Conservation (phyloP, 1,139 yeast genomes). For the Scheffersomyces lignicola region DNA sequence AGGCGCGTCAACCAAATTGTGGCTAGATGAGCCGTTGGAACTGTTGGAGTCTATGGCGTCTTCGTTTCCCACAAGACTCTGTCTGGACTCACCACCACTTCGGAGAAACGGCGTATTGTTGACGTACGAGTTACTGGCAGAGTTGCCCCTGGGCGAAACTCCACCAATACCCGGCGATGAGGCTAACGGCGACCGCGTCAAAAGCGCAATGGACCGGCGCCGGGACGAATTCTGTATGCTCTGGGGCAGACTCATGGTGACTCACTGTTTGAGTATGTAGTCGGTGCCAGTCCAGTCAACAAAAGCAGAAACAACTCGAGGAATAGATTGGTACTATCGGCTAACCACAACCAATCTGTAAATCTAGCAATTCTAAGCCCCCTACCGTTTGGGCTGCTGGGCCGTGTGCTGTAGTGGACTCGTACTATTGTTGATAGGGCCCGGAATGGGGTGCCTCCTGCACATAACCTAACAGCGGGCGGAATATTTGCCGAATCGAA, state of each 20-base stretch:
- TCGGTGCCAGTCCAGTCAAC: too few species aligned
- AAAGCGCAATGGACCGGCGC: constrained; percentile 34
- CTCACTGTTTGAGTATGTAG: too few species aligned
- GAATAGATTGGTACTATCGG: too few species aligned
- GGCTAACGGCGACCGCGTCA: constrained; percentile 32
- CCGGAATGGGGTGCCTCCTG: too few species aligned
- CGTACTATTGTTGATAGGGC: too few species aligned
- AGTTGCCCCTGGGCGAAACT: constrained; percentile 21
- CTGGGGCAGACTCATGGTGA: constrained; percentile 23
- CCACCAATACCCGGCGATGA: constrained; percentile 26
- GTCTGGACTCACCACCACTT: constrained; percentile 9
- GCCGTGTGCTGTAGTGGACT: too few species aligned
- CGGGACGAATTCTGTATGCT: constrained; percentile 13
- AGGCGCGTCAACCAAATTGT: constrained; percentile 5
- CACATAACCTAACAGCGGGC: too few species aligned
- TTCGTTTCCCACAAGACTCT: constrained; percentile 11
- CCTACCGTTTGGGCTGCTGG: too few species aligned
- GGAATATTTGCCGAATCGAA: too few species aligned
- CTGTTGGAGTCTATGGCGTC: constrained; percentile 15
- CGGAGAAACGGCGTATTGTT: constrained; percentile 26
- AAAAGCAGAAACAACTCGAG: too few species aligned
- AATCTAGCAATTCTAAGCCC: too few species aligned
- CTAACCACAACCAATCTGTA: too few species aligned
- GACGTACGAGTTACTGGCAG: constrained; percentile 24
- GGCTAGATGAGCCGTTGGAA: constrained; percentile 12